phyloP scores from a whole-genome alignment of 495 filamentous ascomycete species.

The Aspergillus cavernicola region DNA sequence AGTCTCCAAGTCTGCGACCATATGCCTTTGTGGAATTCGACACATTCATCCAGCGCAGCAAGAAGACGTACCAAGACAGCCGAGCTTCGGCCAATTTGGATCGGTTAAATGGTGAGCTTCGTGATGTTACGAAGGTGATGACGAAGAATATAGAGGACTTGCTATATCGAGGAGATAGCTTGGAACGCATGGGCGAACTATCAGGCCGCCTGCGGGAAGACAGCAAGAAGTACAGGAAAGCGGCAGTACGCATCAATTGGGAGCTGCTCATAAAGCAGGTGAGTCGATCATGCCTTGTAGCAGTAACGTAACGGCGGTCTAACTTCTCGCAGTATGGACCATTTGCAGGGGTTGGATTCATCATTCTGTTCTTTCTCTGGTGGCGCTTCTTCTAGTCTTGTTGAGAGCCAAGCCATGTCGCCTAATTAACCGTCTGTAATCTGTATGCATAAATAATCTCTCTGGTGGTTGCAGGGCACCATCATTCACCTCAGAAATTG shows the following conservation, averaged over 20 bases:
- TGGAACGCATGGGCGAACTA: slow-evolving; percentile 97
- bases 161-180: slow-evolving; percentile 87
- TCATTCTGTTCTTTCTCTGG: slow-evolving; percentile 83
- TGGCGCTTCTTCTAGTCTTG: slow-evolving; percentile 78
- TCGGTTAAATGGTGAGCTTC: slow-evolving; percentile 89
- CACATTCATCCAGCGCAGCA: slow-evolving; percentile 90
- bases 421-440: slow-evolving; percentile 29
- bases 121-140: slow-evolving; percentile 98
- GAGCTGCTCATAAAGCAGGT: slow-evolving; percentile 91
- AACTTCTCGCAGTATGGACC: slow-evolving; percentile 68
- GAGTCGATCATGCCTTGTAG: slow-evolving; percentile 21
- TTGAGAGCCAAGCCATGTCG: slow-evolving; percentile 5
- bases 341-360: slow-evolving; percentile 69
- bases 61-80: slow-evolving; percentile 89
- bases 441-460: slow-evolving; percentile 45
- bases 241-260: slow-evolving; percentile 97
- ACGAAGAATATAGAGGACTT: slow-evolving; percentile 99
- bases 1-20: slow-evolving; percentile 70
- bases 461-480: slow-evolving; percentile 38
- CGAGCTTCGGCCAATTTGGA: slow-evolving; percentile 84
- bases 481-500: slow-evolving; percentile 19
- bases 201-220: slow-evolving; percentile 83
- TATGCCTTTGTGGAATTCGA: slow-evolving; percentile 98
- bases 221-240: slow-evolving; percentile 86
- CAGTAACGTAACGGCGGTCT: slow-evolving; percentile 13